Evolutionary conservation across 1,139 yeast species (phyloP).

Genomic region (Taphrina communis): DNA sequence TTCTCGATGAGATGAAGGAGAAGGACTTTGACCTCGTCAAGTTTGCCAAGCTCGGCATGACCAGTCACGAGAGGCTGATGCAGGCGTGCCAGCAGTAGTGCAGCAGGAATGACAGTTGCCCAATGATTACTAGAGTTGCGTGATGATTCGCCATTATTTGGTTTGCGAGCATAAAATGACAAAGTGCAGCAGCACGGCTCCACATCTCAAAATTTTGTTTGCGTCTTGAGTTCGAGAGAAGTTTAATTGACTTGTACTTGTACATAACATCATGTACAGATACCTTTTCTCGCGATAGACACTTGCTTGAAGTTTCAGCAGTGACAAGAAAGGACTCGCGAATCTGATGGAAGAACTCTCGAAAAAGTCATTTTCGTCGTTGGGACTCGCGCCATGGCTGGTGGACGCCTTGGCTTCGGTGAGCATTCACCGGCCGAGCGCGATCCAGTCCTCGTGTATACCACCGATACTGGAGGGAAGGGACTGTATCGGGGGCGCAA

Average conservation of each 20-base stretch:
- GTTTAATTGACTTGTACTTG: too few relatives aligned
- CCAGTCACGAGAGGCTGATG: conserved; percentile 28
- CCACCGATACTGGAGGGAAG: conserved; percentile 81
- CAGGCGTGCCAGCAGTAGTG: conserved; percentile 18
- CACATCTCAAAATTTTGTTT: conserved; percentile 16
- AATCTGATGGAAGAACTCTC: conserved; percentile 20
- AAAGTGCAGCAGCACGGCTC: neutral
- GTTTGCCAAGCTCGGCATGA: conserved; percentile 39
- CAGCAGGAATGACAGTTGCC: neutral
- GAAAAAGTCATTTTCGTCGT: conserved; percentile 57
- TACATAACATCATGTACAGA: too few relatives aligned
- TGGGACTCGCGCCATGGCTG: conserved; percentile 89
- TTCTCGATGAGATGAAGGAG: conserved; percentile 31
- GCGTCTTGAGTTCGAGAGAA: neutral
- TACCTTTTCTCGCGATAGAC: too few relatives aligned
- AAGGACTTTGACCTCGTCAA: conserved; percentile 29
- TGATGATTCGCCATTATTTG: too few relatives aligned
- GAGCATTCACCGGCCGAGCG: conserved; percentile 82
- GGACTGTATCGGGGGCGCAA: conserved; percentile 98
- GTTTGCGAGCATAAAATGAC: too few relatives aligned
- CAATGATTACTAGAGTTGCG: too few relatives aligned
- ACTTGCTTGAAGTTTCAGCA: too few relatives aligned
- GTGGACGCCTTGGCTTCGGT: conserved; percentile 77
- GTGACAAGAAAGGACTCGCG: too few relatives aligned
- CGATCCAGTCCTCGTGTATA: conserved; percentile 85